A percentile compares a stretch with the other conserved stretches of the same genome.
These are phyloP conservation scores for Polytolypa hystricis DNA, from an alignment of 2,329 filamentous ascomycete species.

Conservation along the genomic window DNA sequence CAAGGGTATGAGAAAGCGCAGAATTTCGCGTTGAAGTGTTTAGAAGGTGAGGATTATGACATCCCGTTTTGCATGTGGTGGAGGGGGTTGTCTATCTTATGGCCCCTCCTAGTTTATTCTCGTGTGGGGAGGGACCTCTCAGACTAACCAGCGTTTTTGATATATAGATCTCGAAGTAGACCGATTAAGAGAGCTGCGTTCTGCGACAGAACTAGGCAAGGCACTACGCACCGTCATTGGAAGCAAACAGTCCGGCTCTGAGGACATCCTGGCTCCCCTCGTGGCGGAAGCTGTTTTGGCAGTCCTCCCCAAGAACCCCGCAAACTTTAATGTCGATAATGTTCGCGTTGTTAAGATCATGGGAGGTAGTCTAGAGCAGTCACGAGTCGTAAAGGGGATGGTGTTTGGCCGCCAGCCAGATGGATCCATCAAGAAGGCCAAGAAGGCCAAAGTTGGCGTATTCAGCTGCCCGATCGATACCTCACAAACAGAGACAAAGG, in stretches of 20 bases:
- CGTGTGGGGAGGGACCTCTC: not conserved
- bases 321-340: constrained; percentile 98
- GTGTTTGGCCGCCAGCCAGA: constrained; percentile 96
- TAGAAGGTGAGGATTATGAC: constrained; percentile 61
- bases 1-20: constrained; percentile 93
- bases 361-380: constrained; percentile 91
- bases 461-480: constrained; percentile 94
- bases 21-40: constrained; percentile 68
- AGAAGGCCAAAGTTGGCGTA: constrained; percentile 89
- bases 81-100: too few relatives aligned
- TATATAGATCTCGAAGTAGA: constrained; percentile 68
- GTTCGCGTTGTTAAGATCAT: constrained; percentile 99
- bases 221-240: constrained; percentile 90
- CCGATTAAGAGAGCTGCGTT: constrained; percentile 73
- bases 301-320: constrained; percentile 88
- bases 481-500: constrained; percentile 97
- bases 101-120: not conserved
- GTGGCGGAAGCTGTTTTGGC: constrained; percentile 76
- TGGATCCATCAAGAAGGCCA: constrained; percentile 78
- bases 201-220: constrained; percentile 78
- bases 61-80: too few relatives aligned
- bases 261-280: constrained; percentile 75
- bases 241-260: constrained; percentile 90
- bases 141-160: not conserved
- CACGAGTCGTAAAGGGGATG: constrained; percentile 92